Base-by-base conservation (phyloP, 176 grass and related monocot genomes). In the Cymbopogon citratus region DNA sequence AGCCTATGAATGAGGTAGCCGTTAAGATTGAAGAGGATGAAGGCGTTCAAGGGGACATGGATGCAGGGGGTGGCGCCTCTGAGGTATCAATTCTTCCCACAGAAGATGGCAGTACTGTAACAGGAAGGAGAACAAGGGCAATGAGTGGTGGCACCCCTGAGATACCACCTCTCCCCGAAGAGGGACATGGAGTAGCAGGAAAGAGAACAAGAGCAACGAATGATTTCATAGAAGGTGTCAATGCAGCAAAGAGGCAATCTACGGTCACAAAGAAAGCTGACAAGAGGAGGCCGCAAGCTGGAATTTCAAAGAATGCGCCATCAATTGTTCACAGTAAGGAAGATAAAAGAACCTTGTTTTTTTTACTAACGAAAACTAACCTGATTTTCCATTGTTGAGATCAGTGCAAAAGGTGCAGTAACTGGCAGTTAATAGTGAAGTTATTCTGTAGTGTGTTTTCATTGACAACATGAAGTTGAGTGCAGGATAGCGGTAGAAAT, bases 271-370 rank as follows among this genome's bases (percentile, higher is more conserved):
- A 63, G 1, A 84, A 79, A 36, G 33, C 75, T 69, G 52, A 78
- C 44, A 83, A 84, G 64, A 83, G 9, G 36, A 66, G 12, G 18
- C 12, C 10, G 26, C 75, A 57, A 52, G 62, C 49, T 83, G 35
- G 24, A 49, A 87, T 69, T 79, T 74, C 85, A 35, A 83, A 76
- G 48, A 28, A 33, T 31, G 83, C 21, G 33, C n/a, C 34, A 9
- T 78, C 57, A 63, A 24, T 43, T n/a, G 31, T 34, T 54, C 56
- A 68, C 14, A 72, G 24, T 46, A 88, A 45, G 14, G 71, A 45
- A 80, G 89, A 68, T 91, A 73, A 76, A 81, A 63, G 24, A 31
- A 56, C 3, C 11, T 85, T 66, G 1, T 38, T 35, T 5, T 48
- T 43, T 78, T 14, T 9, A 57, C 39, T 6, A 60, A 35, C 48